Base-by-base conservation (phyloP, 768 basidiomycete species). In the Dioszegia crocea region DNA sequence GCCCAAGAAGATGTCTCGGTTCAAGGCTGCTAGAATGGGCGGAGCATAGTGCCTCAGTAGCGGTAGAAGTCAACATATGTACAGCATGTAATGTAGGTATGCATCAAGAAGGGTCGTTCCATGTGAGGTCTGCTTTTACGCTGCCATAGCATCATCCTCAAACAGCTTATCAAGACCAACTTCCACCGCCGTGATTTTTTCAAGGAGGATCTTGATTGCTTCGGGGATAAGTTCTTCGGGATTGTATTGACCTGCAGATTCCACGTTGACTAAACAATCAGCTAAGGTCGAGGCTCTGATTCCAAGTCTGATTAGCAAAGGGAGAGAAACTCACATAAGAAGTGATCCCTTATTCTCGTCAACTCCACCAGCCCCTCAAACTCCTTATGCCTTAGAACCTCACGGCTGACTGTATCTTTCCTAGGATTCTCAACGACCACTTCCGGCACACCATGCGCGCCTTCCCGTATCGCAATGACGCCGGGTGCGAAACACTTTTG, bases 381-480 rank as follows among this genome's bases (percentile, higher is more conserved):
- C 75, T 98, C 93, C 0, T 87, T 85, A 76, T 97, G 88, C 62
- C 94, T 83, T 43, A 96, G 81, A 1, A 93, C 93, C 78, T 98
- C 93, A 44, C 96, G 82, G 63, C 86, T 90, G 72, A 99, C 89
- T 2, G 85, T 88, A 72, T 99, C 96, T 57, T 85, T 85, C 30
- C 93, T 82, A 19, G 81, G 66, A 51, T 80, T 75, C 26, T 72
- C 77, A 4, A 91, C 83, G 33, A 83, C 81, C 82, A 77, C 21
- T 88, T 85, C 45, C 80, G 81, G 47, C 44, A 64, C 24, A 48
- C 69, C 63, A 85, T 65, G 17, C 0, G 83, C 45, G 36, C 77
- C 72, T n/a, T 70, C 51, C 44, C 71, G 65, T 17, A 78, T 65
- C 19, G 66, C 76, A 44, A 80, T 74, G 6, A 80, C 80, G 16